These are phyloP conservation scores for Phallus indusiatus DNA, from an alignment of 768 basidiomycete species.

Conservation along the genomic window DNA sequence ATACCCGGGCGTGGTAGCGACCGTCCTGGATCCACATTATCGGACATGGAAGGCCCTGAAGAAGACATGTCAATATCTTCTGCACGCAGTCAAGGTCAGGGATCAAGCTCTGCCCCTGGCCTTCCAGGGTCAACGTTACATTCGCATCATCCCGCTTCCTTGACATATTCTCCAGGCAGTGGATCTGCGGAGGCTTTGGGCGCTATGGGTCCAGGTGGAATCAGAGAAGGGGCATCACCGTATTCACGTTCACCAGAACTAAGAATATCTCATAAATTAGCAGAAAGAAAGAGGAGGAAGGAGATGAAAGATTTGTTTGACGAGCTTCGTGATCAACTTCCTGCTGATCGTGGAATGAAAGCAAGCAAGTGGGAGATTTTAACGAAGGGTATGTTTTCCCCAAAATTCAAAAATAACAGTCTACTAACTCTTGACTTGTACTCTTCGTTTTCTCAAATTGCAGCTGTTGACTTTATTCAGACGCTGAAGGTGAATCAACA, in stretches of 20 bases:
- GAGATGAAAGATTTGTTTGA: constrained; percentile 99
- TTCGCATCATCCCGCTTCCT: constrained; percentile 20
- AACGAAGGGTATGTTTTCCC: constrained; percentile 65
- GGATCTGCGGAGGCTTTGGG: constrained; percentile 37
- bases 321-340: constrained; percentile 86
- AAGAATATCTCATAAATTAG: constrained; percentile 91
- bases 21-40: not conserved
- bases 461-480: constrained; percentile 80
- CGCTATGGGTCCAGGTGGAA: constrained; percentile 19
- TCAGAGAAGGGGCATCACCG: constrained; percentile 39
- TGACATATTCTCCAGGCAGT: constrained; percentile 24
- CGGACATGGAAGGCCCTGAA: constrained; percentile 2
- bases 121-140: not conserved
- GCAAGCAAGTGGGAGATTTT: constrained; percentile 99
- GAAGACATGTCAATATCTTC: constrained; percentile 2
- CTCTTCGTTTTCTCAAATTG: constrained; percentile 4
- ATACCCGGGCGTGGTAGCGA: not conserved
- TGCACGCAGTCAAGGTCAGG: not conserved
- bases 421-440: not conserved
- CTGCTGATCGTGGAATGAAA: constrained; percentile 89
- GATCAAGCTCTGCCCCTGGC: not conserved
- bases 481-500: constrained; percentile 69
- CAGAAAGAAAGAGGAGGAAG: constrained; percentile 92
- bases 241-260: constrained; percentile 95
- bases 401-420: not conserved